phyloP scores from a whole-genome alignment of 129 eudicot species.

The Deinandra increscens region DNA sequence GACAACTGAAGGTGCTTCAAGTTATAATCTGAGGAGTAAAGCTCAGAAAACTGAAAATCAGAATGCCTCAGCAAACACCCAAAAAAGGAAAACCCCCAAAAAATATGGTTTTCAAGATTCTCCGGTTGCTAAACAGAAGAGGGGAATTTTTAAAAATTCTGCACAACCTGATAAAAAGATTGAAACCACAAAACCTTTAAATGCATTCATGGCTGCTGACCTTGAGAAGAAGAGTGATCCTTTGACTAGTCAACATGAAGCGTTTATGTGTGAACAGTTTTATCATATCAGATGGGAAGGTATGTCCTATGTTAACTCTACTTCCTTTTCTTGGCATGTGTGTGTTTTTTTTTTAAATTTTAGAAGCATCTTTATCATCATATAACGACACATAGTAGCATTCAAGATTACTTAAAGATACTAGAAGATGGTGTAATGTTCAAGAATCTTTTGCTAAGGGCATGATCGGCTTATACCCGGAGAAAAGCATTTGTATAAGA shows the following conservation, averaged over 20 bases:
- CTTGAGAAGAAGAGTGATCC: constrained; percentile 27
- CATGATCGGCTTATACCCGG: not conserved
- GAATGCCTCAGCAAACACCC: constrained; percentile 5
- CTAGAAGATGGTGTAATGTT: not conserved
- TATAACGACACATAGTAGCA: not conserved
- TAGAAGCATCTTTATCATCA: not conserved
- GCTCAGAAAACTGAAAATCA: constrained; percentile 29
- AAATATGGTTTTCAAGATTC: constrained; percentile 23
- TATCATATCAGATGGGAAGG: constrained; percentile 55
- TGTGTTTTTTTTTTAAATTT: not conserved
- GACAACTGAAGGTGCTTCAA: constrained; percentile 20
- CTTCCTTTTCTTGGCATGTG: not conserved
- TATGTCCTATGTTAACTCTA: constrained; percentile 18
- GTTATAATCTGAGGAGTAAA: constrained; percentile 34
- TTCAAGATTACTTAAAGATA: not conserved
- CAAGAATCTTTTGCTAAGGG: not conserved
- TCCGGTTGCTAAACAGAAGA: constrained; percentile 18
- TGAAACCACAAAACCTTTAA: constrained; percentile 28
- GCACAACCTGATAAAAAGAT: constrained; percentile 12
- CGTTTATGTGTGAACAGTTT: constrained; percentile 27
- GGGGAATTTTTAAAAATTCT: constrained; percentile 15
- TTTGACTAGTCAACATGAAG: constrained; percentile 26
- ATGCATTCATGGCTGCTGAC: constrained; percentile 24
- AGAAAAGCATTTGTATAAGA: not conserved
- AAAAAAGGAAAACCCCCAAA: constrained; percentile 22